Conservation (phyloP, 192 early-diverging fungal genomes). For the Diversispora eburnea region DNA sequence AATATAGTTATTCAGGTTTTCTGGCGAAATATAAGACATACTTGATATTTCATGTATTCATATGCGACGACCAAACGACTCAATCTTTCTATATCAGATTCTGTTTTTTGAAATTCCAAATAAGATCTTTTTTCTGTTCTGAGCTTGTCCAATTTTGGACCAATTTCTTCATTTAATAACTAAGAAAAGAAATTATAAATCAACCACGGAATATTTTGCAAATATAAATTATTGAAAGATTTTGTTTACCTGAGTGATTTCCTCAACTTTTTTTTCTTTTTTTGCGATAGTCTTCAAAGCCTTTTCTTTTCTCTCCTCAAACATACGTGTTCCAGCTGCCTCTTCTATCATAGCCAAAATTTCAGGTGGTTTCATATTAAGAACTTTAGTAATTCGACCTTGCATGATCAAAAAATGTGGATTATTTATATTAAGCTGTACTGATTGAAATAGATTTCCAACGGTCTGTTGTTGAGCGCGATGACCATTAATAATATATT, state of each 20-base stretch:
- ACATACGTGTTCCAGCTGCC: conserved; percentile 98
- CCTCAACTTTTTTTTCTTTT: conserved; percentile 93
- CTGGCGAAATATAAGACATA: conserved; percentile 25
- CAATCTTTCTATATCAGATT: conserved; percentile 82
- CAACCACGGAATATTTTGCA: background rate
- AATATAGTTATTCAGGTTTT: background rate
- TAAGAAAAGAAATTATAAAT: conserved; percentile 31
- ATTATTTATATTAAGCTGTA: conserved; percentile 98
- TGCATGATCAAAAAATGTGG: conserved; percentile 99
- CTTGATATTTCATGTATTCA: conserved; percentile 75
- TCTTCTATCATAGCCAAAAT: conserved; percentile 99
- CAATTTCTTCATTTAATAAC: conserved; percentile 85
- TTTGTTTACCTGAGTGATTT: conserved; percentile 66
- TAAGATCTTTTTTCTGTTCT: conserved; percentile 82
- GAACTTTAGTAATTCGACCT: conserved; percentile 96
- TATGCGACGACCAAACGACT: conserved; percentile 78
- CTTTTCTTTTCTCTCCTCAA: conserved; percentile 96
- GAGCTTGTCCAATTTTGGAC: conserved; percentile 87
- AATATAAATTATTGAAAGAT: background rate
- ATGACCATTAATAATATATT: conserved; percentile 95
- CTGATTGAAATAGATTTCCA: conserved; percentile 90
- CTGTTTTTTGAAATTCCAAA: conserved; percentile 90
- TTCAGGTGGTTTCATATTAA: conserved; percentile 98
- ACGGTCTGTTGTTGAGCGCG: conserved; percentile 86
- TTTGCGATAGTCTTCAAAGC: conserved; percentile 90